Evolutionary conservation across 345 rosid genomes (phyloP), one percentile per base, ranked within the genome.

Genomic region (Moringa oleifera): DNA sequence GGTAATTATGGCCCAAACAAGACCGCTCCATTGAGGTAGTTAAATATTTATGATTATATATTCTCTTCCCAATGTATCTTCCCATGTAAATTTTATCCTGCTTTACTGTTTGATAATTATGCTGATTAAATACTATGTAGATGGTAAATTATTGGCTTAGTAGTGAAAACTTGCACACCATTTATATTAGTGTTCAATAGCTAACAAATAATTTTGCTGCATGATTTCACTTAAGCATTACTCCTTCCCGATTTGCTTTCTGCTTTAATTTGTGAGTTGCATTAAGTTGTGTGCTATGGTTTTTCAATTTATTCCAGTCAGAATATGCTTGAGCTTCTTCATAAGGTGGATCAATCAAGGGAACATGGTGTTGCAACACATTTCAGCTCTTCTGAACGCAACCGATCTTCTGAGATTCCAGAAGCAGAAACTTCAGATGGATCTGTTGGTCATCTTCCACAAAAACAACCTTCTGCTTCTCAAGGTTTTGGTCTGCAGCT

Each of bases 301-400:
- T 65, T 20, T 50, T 56, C 47, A 60, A 65, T 45, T 55, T 28
- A 45, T 52, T 69, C 77, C 85, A 90, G 96, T 76, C 86, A 86
- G 74, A 83, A 89, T 64, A 86, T 93, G 94, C 84, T 90, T 67
- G 94, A 93, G 77, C 97, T 90, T 72, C 87, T 90, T 73, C 85
- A 85, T 71, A 93, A 93, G 84, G 88, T 90, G 71, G 89, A 90
- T 72, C 86, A 82, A 49, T 70, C 88, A 31, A 68, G 70, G 67
- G 88, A 84, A 50, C 73, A 51, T 64, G 77, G 75, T 53, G 65
- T 73, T 64, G 79, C 77, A 63, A 59, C 75, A 52, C 78, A 73
- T 56, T 60, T 79, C 55, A 74, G 80, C 69, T 83, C 90, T 59
- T 70, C 77, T 41, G 76, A 73, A 50, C 63, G 33, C 57, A 74